Evolutionary conservation across 2,329 filamentous ascomycete genomes (phyloP).

Genomic region (Scorias spongiosa): DNA sequence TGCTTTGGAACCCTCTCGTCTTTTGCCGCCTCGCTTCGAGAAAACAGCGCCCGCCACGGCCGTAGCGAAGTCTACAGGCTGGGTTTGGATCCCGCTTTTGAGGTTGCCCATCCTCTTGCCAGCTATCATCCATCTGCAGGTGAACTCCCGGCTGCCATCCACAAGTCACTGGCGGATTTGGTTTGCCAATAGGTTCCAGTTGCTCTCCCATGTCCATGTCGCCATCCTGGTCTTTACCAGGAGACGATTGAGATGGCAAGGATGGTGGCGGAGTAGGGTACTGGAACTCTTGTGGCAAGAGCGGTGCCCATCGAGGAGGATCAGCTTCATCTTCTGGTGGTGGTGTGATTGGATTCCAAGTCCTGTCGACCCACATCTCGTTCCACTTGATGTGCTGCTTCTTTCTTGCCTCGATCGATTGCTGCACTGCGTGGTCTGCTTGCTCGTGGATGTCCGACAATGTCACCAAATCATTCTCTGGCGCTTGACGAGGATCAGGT

Average conservation of each 20-base stretch:
- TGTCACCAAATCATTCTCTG: constrained; percentile 65
- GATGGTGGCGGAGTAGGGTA: constrained; percentile 34
- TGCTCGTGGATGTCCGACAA: constrained; percentile 65
- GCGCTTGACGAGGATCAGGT: constrained; percentile 49
- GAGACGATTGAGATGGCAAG: constrained; percentile 25
- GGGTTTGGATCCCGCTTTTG: constrained; percentile 25
- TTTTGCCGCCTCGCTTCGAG: constrained; percentile 46
- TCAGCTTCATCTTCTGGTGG: constrained; percentile 40
- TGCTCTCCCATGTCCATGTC: constrained; percentile 18
- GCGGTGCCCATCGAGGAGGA: constrained; percentile 14
- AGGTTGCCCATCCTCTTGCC: constrained; percentile 6
- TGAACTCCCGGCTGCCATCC: constrained; percentile 9
- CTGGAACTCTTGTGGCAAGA: constrained; percentile 11
- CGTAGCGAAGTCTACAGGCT: constrained; percentile 69
- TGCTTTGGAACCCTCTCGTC: constrained; percentile 10
- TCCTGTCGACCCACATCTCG: constrained; percentile 74
- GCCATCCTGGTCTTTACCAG: constrained; percentile 22
- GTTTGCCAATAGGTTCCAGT: constrained; percentile 9
- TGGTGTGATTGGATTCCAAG: constrained; percentile 69
- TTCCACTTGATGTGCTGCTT: constrained; percentile 88
- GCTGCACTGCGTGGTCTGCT: constrained; percentile 64
- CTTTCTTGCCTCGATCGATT: constrained; percentile 74
- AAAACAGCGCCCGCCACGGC: constrained; percentile 70
- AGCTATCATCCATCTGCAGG: constrained; percentile 10
- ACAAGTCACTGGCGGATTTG: constrained; percentile 6